Evolutionary conservation across 192 early-diverging fungal genomes (phyloP).

Genomic region (Backusella liffmaniae): DNA sequence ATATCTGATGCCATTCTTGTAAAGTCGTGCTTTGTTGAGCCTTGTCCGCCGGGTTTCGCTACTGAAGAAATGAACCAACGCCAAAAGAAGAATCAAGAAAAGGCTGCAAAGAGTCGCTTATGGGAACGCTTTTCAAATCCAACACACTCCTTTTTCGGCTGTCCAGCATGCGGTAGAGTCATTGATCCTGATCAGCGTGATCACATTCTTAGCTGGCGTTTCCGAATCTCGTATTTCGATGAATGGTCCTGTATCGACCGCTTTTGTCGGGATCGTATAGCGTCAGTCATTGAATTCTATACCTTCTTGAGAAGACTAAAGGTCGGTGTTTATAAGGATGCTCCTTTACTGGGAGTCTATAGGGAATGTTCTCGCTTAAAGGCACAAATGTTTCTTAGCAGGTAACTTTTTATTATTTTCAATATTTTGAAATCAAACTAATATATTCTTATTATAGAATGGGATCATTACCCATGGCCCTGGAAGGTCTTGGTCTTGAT

Average conservation of each 20-base stretch:
- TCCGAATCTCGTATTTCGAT: conserved; percentile 60
- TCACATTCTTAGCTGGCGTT: conserved; percentile 46
- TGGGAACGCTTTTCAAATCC: conserved; percentile 45
- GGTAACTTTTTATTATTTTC: background rate
- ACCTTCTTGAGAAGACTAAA: conserved; percentile 81
- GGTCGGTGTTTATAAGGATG: conserved; percentile 73
- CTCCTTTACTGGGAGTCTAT: conserved; percentile 71
- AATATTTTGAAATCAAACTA: background rate
- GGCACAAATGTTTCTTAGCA: conserved; percentile 73
- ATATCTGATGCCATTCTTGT: conserved; percentile 80
- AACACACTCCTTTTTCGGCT: conserved; percentile 31
- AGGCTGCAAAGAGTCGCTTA: conserved; percentile 42
- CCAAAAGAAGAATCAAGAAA: conserved; percentile 40
- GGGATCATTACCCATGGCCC: background rate
- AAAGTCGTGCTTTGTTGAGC: conserved; percentile 84
- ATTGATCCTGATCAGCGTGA: conserved; percentile 29
- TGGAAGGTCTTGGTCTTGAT: background rate
- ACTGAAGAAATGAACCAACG: conserved; percentile 22
- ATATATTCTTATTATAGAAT: background rate
- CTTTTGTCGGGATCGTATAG: conserved; percentile 83
- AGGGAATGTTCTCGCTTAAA: conserved; percentile 76
- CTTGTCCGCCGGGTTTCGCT: conserved; percentile 49
- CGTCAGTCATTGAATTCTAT: conserved; percentile 91
- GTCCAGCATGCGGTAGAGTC: conserved; percentile 48
- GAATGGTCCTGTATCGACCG: conserved; percentile 72